Conservation (phyloP, 2,329 filamentous ascomycete species). For the Pseudogymnoascus sp. region DNA sequence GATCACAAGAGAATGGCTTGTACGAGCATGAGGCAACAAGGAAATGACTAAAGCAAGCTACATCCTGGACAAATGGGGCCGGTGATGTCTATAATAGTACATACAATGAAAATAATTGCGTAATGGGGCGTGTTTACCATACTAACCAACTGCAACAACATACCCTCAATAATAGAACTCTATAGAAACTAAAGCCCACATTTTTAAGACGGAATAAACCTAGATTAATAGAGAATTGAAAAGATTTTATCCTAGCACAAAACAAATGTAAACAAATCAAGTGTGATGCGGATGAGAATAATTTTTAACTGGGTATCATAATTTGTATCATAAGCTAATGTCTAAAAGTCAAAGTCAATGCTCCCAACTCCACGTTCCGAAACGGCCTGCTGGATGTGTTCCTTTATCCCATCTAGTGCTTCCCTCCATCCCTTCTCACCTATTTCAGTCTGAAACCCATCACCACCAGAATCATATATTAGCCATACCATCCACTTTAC, state of each 20-base stretch:
- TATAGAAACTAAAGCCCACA: not conserved
- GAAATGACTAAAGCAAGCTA: not conserved
- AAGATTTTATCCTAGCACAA: not conserved
- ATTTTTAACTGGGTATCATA: not conserved
- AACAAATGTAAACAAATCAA: not conserved
- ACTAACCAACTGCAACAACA: not conserved
- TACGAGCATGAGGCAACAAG: not conserved
- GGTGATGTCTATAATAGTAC: not conserved
- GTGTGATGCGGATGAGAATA: not conserved
- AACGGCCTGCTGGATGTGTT: conserved; percentile 49
- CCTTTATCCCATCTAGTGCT: conserved; percentile 39
- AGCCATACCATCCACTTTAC: conserved; percentile 60
- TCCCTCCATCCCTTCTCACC: conserved; percentile 41
- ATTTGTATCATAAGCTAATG: not conserved
- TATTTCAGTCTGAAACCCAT: conserved; percentile 31
- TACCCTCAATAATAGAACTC: not conserved
- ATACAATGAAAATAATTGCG: not conserved
- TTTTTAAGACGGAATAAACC: not conserved
- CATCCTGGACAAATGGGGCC: not conserved
- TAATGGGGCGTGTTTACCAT: not conserved
- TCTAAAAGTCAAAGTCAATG: conserved; percentile 39
- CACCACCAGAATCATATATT: conserved; percentile 41
- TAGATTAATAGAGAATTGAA: not conserved
- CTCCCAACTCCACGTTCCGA: conserved; percentile 47
- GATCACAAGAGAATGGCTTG: not conserved